Conservation (phyloP, 1,139 yeast species). For the Suhomyces maxii region DNA sequence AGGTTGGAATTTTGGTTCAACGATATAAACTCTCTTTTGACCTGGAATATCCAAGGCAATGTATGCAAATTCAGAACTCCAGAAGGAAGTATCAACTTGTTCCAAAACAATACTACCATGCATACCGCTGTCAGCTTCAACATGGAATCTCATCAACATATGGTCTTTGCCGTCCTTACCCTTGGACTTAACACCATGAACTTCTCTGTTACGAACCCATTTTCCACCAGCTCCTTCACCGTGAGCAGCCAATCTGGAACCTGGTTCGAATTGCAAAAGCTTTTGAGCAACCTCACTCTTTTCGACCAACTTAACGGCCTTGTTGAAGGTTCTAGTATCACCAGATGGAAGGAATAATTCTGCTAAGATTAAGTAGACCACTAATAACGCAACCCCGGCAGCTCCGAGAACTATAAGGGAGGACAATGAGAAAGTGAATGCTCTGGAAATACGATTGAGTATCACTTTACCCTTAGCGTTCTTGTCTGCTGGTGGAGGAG, state of each 20-base stretch:
- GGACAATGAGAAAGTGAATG: slow-evolving; percentile 62
- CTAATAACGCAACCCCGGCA: slow-evolving; percentile 64
- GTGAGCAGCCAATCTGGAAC: slow-evolving; percentile 73
- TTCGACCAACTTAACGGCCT: slow-evolving; percentile 77
- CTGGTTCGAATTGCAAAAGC: slow-evolving; percentile 53
- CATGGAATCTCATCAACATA: slow-evolving; percentile 81
- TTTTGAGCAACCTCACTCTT: slow-evolving; percentile 61
- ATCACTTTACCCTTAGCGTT: slow-evolving; percentile 41
- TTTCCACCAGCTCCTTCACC: slow-evolving; percentile 71
- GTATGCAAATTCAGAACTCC: slow-evolving; percentile 72
- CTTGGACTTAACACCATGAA: slow-evolving; percentile 52
- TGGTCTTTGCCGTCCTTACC: slow-evolving; percentile 80
- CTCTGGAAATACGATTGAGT: slow-evolving; percentile 47
- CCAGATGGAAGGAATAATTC: slow-evolving; percentile 88
- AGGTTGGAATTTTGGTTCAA: slow-evolving; percentile 59
- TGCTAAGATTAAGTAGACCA: slow-evolving; percentile 70
- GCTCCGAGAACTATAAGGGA: slow-evolving; percentile 67
- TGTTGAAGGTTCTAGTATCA: slow-evolving; percentile 85
- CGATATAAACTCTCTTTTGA: slow-evolving; percentile 62
- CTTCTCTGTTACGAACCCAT: slow-evolving; percentile 89
- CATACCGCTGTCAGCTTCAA: slow-evolving; percentile 56
- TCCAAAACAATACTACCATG: slow-evolving; percentile 76
- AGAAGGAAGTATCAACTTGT: slow-evolving; percentile 64
- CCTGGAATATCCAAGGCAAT: slow-evolving; percentile 78
- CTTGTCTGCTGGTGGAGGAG: slow-evolving; percentile 38